phyloP scores from a whole-genome alignment of 2,329 filamentous ascomycete genomes.

The Aspergillus candidus region DNA sequence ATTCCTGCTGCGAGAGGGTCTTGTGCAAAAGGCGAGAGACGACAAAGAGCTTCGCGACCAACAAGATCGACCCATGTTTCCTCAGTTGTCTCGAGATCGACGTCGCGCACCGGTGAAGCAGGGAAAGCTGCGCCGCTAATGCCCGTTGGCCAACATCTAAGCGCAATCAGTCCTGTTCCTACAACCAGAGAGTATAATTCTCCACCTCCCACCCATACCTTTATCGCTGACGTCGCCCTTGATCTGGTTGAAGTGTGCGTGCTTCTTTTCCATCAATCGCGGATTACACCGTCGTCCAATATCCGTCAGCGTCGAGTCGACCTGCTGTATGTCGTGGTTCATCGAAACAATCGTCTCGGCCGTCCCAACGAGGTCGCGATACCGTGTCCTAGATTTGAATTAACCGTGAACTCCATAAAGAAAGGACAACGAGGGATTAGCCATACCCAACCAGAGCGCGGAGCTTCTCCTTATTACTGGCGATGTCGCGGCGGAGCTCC shows the following conservation, averaged over 20 bases:
- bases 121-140: constrained; percentile 51
- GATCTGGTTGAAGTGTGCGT: constrained; percentile 49
- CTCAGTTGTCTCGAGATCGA: constrained; percentile 50
- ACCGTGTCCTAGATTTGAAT: constrained; percentile 50
- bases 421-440: not conserved
- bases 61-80: constrained; percentile 45
- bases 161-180: constrained; percentile 15
- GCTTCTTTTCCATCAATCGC: constrained; percentile 61
- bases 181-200: no score
- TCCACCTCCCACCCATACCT: constrained; percentile 19
- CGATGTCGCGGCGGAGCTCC: constrained; percentile 56
- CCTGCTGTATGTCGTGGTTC: constrained; percentile 68
- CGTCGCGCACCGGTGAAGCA: constrained; percentile 52
- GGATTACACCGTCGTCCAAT: constrained; percentile 76
- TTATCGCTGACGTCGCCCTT: constrained; percentile 30
- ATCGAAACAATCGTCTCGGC: constrained; percentile 92
- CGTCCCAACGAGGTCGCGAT: constrained; percentile 84
- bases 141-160: constrained; percentile 39
- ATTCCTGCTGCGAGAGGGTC: constrained; percentile 54
- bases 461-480: constrained; percentile 60
- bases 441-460: constrained; percentile 59
- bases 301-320: constrained; percentile 63
- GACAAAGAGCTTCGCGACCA: constrained; percentile 66
- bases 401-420: constrained; percentile 6
- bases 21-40: constrained; percentile 70